These are phyloP conservation scores for Beauveria pseudobassiana DNA, from an alignment of 2,329 filamentous ascomycete genomes.

Conservation along the genomic window DNA sequence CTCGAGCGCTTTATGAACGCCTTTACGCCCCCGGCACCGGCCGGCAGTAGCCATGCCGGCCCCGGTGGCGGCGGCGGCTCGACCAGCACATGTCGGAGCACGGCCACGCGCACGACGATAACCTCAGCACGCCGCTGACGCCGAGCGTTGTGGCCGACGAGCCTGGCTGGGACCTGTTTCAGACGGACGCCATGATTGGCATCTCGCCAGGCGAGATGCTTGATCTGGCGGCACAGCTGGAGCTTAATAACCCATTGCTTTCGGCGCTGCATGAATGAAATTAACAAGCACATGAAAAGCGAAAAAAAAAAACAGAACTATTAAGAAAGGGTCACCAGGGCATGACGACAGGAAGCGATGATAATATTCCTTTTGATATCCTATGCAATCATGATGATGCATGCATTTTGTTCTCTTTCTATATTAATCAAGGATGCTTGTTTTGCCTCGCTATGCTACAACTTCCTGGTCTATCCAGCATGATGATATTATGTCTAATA, in stretches of 20 bases:
- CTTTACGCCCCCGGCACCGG: slow-evolving; percentile 14
- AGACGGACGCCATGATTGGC: slow-evolving; percentile 23
- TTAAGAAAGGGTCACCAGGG: not conserved
- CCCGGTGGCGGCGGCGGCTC: not conserved
- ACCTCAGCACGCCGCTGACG: slow-evolving; percentile 10
- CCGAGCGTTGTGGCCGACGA: slow-evolving; percentile 9
- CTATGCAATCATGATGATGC: not conserved
- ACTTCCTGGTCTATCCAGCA: slow-evolving; percentile 6
- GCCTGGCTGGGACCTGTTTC: slow-evolving; percentile 24
- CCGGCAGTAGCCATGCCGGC: slow-evolving; percentile 7
- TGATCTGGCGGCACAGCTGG: slow-evolving; percentile 24
- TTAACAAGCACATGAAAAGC: not conserved
- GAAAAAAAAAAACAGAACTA: not conserved
- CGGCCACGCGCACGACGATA: slow-evolving; percentile 4
- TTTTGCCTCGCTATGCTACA: slow-evolving; percentile 5
- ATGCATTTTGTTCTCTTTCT: not conserved
- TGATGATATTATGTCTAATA: slow-evolving; percentile 5
- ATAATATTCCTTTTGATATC: not conserved
- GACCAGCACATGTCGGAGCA: slow-evolving; percentile 14
- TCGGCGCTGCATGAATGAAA: slow-evolving; percentile 5
- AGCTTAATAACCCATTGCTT: slow-evolving; percentile 13
- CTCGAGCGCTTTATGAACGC: slow-evolving; percentile 29
- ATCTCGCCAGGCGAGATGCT: slow-evolving; percentile 24
- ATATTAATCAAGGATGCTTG: slow-evolving; percentile 1
- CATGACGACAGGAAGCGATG: not conserved